Evolutionary conservation across 2,329 filamentous ascomycete species (phyloP).

Genomic region (Ceratocystis colombiana): DNA sequence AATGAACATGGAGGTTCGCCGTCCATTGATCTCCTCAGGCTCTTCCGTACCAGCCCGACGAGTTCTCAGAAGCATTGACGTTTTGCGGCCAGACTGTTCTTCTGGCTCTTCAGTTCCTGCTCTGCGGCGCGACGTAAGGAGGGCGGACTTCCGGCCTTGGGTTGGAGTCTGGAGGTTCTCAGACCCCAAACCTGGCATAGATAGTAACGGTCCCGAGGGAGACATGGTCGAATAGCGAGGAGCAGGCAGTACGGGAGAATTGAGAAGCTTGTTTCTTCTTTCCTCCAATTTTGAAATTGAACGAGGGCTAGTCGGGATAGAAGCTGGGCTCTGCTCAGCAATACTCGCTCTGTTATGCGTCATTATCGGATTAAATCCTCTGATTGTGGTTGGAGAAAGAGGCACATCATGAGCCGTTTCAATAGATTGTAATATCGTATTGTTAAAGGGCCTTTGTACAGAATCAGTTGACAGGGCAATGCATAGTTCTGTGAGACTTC

Average conservation of each 20-base stretch:
- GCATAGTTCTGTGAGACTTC: slow-evolving; percentile 84
- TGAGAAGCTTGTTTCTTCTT: slow-evolving; percentile 41
- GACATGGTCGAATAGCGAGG: slow-evolving; percentile 35
- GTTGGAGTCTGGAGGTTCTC: slow-evolving; percentile 14
- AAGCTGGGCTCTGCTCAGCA: slow-evolving; percentile 36
- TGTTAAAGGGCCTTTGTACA: slow-evolving; percentile 27
- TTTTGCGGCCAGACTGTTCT: slow-evolving; percentile 37
- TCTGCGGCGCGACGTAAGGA: slow-evolving; percentile 40
- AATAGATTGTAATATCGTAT: slow-evolving; percentile 23
- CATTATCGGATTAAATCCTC: slow-evolving; percentile 34
- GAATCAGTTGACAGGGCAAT: slow-evolving; percentile 64
- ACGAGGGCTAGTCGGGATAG: slow-evolving; percentile 38
- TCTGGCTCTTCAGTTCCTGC: slow-evolving; percentile 44
- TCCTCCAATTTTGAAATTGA: slow-evolving; percentile 46
- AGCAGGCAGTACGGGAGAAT: slow-evolving; percentile 38
- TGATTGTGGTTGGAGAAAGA: slow-evolving; percentile 40
- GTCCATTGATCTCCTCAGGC: slow-evolving; percentile 37
- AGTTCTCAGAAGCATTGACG: slow-evolving; percentile 37
- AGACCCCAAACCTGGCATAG: slow-evolving; percentile 30
- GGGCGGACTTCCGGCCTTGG: slow-evolving; percentile 43
- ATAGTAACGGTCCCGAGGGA: slow-evolving; percentile 36
- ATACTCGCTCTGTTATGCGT: slow-evolving; percentile 37
- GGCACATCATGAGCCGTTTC: slow-evolving; percentile 29
- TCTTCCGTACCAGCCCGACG: slow-evolving; percentile 38
- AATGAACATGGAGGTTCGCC: slow-evolving; percentile 41